These are phyloP conservation scores for Colletotrichum sp. DNA, from an alignment of 2,329 filamentous ascomycete species.

Conservation along the genomic window DNA sequence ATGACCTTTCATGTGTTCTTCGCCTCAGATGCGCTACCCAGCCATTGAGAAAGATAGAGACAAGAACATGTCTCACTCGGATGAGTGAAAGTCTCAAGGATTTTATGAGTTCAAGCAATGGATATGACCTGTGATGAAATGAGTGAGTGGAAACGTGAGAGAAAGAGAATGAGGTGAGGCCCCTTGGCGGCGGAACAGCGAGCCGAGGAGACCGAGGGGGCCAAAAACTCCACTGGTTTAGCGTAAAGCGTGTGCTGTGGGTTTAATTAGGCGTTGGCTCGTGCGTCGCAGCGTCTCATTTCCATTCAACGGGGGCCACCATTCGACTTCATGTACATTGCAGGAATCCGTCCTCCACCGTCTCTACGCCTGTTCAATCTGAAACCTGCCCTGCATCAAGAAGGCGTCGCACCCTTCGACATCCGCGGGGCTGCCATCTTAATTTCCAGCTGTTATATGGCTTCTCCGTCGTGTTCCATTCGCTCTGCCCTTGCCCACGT, in stretches of 20 bases:
- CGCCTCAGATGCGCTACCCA: not conserved
- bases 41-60: not conserved
- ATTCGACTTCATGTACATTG: not conserved
- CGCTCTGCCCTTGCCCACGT: not conserved
- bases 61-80: not conserved
- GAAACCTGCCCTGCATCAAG: slow-evolving; percentile 22
- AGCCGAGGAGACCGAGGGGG: slow-evolving; percentile 3
- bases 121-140: not conserved
- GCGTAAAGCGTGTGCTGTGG: not conserved
- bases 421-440: slow-evolving; percentile 1
- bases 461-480: not conserved
- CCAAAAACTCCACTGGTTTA: not conserved
- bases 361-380: slow-evolving; percentile 7
- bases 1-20: not conserved
- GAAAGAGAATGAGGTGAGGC: not conserved
- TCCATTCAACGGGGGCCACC: not conserved
- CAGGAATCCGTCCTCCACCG: not conserved
- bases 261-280: slow-evolving; percentile 20
- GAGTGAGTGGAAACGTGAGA: not conserved
- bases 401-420: slow-evolving; percentile 2
- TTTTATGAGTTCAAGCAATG: not conserved
- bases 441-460: not conserved
- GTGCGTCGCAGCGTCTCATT: slow-evolving; percentile 3
- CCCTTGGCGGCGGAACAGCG: slow-evolving; percentile 1
- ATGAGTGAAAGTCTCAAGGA: too few species aligned